Evolutionary conservation across 305 asterid species (phyloP).

Genomic region (Fraxinus floribunda): DNA sequence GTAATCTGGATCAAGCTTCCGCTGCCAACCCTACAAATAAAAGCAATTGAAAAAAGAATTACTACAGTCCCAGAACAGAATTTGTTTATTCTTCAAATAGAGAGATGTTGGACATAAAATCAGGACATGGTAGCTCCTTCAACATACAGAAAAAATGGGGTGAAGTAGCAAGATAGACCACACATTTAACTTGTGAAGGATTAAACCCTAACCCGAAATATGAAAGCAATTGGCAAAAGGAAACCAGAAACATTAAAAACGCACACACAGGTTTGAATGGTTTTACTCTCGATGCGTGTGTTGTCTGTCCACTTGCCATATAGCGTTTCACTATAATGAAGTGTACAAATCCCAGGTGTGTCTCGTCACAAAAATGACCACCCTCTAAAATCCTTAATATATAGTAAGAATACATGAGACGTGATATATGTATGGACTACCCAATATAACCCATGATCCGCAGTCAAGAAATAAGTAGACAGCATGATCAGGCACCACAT

Average conservation of each 20-base stretch:
- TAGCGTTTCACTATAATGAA: not conserved
- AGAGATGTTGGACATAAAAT: not conserved
- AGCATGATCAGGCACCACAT: not conserved
- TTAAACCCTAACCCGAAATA: not conserved
- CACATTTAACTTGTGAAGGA: not conserved
- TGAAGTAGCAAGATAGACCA: not conserved
- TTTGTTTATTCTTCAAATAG: not conserved
- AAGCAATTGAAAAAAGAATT: not conserved
- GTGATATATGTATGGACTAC: not conserved
- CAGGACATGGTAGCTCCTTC: not conserved
- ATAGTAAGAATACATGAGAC: not conserved
- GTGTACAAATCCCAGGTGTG: not conserved
- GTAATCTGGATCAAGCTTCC: conserved; percentile 82
- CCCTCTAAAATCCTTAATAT: not conserved
- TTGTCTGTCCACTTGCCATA: too few species aligned
- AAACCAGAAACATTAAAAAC: not conserved
- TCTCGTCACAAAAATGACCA: not conserved
- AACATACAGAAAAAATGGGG: not conserved
- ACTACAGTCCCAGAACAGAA: not conserved
- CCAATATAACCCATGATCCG: not conserved
- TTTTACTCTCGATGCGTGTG: not conserved
- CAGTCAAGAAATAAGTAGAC: not conserved
- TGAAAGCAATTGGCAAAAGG: not conserved
- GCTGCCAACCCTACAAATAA: conserved; percentile 79
- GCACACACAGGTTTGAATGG: not conserved